These are phyloP conservation scores for Clarkia xantiana DNA, from an alignment of 345 rosid genomes.

Conservation along the genomic window DNA sequence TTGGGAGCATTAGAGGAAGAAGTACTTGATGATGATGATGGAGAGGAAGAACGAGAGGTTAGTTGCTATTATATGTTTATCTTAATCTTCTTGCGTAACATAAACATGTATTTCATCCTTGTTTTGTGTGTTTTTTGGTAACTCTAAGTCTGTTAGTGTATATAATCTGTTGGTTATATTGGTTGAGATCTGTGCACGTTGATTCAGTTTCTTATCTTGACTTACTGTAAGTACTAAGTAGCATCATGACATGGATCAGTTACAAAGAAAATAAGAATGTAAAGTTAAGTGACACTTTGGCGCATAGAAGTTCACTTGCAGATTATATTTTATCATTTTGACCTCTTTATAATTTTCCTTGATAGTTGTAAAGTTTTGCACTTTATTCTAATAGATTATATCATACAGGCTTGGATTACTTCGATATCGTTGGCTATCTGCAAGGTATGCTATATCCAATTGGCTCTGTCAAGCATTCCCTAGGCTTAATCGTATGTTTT, in stretches of 20 bases:
- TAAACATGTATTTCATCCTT: not conserved
- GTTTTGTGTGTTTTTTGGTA: too few species aligned
- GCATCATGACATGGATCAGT: too few species aligned
- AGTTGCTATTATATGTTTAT: constrained; percentile 17
- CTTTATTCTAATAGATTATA: not conserved
- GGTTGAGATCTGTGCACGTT: too few species aligned
- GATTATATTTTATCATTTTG: too few species aligned
- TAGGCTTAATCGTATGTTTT: not conserved
- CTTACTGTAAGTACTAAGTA: too few species aligned
- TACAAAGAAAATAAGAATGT: not conserved
- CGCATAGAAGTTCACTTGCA: too few species aligned
- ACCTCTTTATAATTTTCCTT: not conserved
- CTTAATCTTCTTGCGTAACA: too few species aligned
- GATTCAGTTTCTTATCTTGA: too few species aligned
- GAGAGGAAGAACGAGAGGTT: constrained; percentile 97
- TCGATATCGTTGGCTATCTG: constrained; percentile 53
- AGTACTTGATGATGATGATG: constrained; percentile 71
- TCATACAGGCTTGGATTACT: constrained; percentile 85
- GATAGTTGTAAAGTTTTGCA: not conserved
- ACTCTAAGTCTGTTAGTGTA: too few species aligned
- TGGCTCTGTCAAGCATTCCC: not conserved
- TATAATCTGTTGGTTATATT: too few species aligned
- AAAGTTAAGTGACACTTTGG: not conserved
- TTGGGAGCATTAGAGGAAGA: constrained; percentile 74
- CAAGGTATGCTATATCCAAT: constrained; percentile 39